phyloP scores from a whole-genome alignment of 352 stramenopile genomes.

The Pythium graminicola region DNA sequence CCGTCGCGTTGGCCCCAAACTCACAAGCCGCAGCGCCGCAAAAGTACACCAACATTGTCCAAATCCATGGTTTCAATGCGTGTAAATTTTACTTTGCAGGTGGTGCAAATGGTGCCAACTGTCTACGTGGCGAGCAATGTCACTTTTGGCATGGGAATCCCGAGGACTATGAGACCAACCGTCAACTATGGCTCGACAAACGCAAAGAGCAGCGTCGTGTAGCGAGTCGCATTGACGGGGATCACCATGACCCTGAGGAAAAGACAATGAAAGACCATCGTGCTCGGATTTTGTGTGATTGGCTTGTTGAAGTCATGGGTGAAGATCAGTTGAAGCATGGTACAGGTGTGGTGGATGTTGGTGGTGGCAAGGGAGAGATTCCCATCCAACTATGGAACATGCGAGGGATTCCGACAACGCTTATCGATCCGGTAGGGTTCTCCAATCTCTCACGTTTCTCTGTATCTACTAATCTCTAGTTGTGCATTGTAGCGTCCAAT shows the following conservation, averaged over 20 bases:
- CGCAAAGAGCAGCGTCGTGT: slow-evolving; percentile 53
- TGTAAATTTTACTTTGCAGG: slow-evolving; percentile 85
- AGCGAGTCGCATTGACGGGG: slow-evolving; percentile 45
- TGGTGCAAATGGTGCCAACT: slow-evolving; percentile 49
- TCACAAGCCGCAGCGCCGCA: slow-evolving; percentile 37
- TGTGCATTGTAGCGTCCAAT: slow-evolving; percentile 41
- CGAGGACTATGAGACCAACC: slow-evolving; percentile 59
- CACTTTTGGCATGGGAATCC: slow-evolving; percentile 75
- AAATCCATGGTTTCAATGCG: slow-evolving; percentile 67
- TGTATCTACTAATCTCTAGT: neutral
- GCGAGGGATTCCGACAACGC: slow-evolving; percentile 51
- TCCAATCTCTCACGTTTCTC: neutral
- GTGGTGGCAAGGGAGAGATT: slow-evolving; percentile 71
- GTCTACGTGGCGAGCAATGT: slow-evolving; percentile 53
- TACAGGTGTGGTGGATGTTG: slow-evolving; percentile 72
- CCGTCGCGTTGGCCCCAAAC: slow-evolving; percentile 36
- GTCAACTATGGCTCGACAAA: slow-evolving; percentile 67
- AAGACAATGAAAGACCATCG: slow-evolving; percentile 72
- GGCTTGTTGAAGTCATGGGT: slow-evolving; percentile 70
- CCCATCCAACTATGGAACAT: slow-evolving; percentile 85
- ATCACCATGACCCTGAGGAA: slow-evolving; percentile 56
- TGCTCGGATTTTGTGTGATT: slow-evolving; percentile 65
- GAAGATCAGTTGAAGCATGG: slow-evolving; percentile 34
- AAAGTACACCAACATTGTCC: slow-evolving; percentile 84
- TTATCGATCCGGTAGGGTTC: slow-evolving; percentile 69